A percentile compares a stretch with the other conserved stretches of the same genome.
phyloP scores from a whole-genome alignment of 108 stramenopile genomes.

The Mediolabrus comicus region DNA sequence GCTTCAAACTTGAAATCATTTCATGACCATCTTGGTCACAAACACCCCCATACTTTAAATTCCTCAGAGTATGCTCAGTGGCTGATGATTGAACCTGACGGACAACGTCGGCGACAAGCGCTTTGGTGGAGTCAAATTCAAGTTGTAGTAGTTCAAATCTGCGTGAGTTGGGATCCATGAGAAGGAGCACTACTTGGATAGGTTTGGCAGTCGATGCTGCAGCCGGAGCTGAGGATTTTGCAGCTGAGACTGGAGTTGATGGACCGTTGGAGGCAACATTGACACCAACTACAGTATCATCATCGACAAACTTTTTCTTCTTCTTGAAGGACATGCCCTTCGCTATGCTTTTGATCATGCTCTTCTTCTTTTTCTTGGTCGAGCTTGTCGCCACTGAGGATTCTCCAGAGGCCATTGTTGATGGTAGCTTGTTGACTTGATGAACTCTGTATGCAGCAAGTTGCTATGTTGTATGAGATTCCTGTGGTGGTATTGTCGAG shows the following conservation, averaged over 20 bases:
- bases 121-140: constrained; percentile 78
- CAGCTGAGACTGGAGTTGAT: neutral
- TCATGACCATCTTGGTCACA: constrained; percentile 48
- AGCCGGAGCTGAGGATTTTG: neutral
- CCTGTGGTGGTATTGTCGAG: no score
- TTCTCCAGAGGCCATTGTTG: constrained; percentile 4
- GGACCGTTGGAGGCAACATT: neutral
- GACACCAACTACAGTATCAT: constrained; percentile 24
- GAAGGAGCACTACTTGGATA: constrained; percentile 70
- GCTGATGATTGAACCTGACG: constrained; percentile 64
- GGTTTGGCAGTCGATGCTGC: constrained; percentile 7
- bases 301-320: constrained; percentile 29
- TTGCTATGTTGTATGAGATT: no score
- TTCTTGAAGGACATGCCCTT: constrained; percentile 30
- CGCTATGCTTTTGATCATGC: constrained; percentile 20
- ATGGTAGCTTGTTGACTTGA: neutral
- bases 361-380: constrained; percentile 46
- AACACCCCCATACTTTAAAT: constrained; percentile 50
- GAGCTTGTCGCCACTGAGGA: constrained; percentile 21
- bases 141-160: constrained; percentile 85
- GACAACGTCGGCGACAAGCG: constrained; percentile 65
- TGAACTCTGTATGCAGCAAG: no score
- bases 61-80: constrained; percentile 60
- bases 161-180: constrained; percentile 76
- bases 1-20: constrained; percentile 32